Base-by-base conservation (phyloP, 2,329 filamentous ascomycete species). In the Alternaria dauci region DNA sequence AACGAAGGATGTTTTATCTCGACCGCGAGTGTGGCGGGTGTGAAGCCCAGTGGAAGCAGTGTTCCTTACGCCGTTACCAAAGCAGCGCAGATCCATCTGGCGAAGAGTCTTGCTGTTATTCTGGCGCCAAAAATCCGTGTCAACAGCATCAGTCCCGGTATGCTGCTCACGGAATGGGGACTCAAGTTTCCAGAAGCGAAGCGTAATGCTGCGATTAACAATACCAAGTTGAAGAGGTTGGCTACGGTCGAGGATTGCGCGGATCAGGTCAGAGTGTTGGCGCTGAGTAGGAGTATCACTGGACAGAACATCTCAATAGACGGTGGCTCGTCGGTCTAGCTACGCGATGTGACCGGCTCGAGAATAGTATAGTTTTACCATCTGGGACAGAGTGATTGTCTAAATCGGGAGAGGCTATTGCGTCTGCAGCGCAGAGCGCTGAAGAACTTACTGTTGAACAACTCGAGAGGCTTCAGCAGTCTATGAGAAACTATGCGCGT, bases 11-110 rank as follows among this genome's bases (percentile, higher is more conserved):
- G 81, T 0, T 91, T 91, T 65, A 84, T 91, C 63, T 87, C 84
- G 1, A 90, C 88, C 0, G 87, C 89, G 0, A 88, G 85, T 44
- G 70, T 90, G 25, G 89, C 89, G 0, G 89, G 88, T 1, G 85
- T 91, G 2, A 87, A 84, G 68, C 84, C 86, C 0, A 86, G 83
- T 60, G 89, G 89, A 1, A 90, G 87, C 85, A 85, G 82, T 48
- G 82, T 88, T 85, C 87, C 92, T 5, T 95, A 95, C 72, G 84
- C 88, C 0, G 90, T 93, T 6, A 91, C 90, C 20, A 95, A 95
- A 74, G 91, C 91, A 0, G 92, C 92, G 11, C 85, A 86, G 59
- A 78, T 91, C 54, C 89, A 91, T 76, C 77, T 91, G 46, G 88
- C 88, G 80, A 89, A 88, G 71, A 86, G 87, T 59, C 78, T 91